Conservation (phyloP, 352 stramenopile species). For the Pythium pyrilobum region DNA sequence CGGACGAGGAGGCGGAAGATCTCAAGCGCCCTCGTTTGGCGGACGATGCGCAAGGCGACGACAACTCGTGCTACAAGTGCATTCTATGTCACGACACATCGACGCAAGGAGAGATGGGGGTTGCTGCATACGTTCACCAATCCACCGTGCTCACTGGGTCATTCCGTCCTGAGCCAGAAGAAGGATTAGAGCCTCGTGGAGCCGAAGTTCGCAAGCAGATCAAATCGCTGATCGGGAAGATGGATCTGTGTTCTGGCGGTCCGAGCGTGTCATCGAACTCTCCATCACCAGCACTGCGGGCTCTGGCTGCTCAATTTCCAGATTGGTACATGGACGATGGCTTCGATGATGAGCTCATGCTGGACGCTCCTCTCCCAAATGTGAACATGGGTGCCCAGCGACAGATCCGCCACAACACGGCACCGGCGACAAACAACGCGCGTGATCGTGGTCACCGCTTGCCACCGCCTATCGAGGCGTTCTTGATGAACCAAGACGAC, state of each 20-base stretch:
- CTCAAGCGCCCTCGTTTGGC: conserved; percentile 45
- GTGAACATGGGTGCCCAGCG: conserved; percentile 24
- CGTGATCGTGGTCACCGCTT: conserved; percentile 2
- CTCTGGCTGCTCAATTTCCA: conserved; percentile 50
- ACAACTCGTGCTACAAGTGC: conserved; percentile 43
- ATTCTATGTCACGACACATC: conserved; percentile 84
- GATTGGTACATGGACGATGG: conserved; percentile 64
- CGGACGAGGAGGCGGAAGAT: conserved; percentile 24
- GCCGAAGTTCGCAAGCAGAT: conserved; percentile 56
- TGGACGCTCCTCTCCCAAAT: conserved; percentile 27
- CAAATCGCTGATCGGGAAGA: conserved; percentile 75
- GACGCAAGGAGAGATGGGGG: conserved; percentile 78
- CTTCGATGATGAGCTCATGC: conserved; percentile 42
- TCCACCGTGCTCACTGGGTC: conserved; percentile 74
- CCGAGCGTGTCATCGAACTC: conserved; percentile 30
- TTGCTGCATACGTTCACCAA: conserved; percentile 82
- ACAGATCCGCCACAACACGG: conserved; percentile 33
- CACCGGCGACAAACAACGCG: not conserved
- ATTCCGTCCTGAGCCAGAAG: conserved; percentile 70
- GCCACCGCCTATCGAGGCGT: conserved; percentile 41
- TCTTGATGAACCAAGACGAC: conserved; percentile 45
- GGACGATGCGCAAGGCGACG: conserved; percentile 26
- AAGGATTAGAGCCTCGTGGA: conserved; percentile 43
- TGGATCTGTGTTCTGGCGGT: conserved; percentile 77
- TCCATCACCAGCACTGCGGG: conserved; percentile 50